Evolutionary conservation across 768 basidiomycete species (phyloP), one percentile per base, ranked within the genome.

Genomic region (Trametes elegans): DNA sequence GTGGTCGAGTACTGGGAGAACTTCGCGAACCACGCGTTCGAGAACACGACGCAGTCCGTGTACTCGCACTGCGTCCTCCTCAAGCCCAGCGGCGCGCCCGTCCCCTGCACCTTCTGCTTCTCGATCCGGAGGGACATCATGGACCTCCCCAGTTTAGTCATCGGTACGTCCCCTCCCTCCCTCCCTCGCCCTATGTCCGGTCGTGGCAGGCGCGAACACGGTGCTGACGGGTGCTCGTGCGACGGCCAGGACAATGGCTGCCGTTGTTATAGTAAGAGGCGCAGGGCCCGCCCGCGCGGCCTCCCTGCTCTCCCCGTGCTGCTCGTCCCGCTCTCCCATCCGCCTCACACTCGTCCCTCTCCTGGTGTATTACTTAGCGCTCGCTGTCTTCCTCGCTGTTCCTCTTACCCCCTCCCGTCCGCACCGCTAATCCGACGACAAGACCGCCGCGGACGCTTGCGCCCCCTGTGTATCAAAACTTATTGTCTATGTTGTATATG

Each of bases 1-100:
- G 91, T 87, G 47, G 95, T 97, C 47, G 90, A 93, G 68, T 94
- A 93, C 69, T 94, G 90, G 88, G 97, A 98, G 72, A 93, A 90
- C 70, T 98, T 98, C 69, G 92, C 93, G 24, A 84, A 87, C 45
- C 93, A 98, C 71, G 96, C 97, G 7, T 99, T 99, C 64, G 96
- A 99, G 70, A 97, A 94, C 72, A 93, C 94, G 47, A 92, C 93
- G 32, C 93, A 93, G 73, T 91, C 92, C 1, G 92, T 98, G 49
- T 95, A 93, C 70, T 90, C 91, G 55, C 90, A 94, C 64, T 94
- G 93, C 58, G 90, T 93, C 27, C 70, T 97, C 39, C 79, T 95
- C 59, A 93, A 94, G 68, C 89, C 90, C 6, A 81, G 80, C 24
- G 90, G 92, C 14, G 81, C 85, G 3, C 90, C 91, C 2, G 83